Percentiles rank a stretch among this genome's conserved stretches.
These are phyloP conservation scores for Quercus phellos DNA, from an alignment of 331 rosid species.

Conservation along the genomic window DNA sequence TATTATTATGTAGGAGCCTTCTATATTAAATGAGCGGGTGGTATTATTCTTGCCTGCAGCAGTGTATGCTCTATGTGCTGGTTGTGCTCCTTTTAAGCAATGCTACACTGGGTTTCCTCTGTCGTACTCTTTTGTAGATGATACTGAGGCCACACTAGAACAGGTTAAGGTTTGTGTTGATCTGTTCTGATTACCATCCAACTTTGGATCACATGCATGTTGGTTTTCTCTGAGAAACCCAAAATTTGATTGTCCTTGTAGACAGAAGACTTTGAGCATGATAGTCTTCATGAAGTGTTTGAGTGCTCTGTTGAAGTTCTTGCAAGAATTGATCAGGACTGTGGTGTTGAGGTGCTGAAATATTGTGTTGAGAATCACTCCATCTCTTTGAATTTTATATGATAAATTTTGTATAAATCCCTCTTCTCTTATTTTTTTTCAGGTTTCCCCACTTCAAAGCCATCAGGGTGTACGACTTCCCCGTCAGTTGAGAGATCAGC, in stretches of 20 bases:
- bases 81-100: constrained; percentile 51
- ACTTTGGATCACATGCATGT: constrained; percentile 6
- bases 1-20: constrained; percentile 48
- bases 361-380: constrained; percentile 21
- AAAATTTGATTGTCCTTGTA: constrained; percentile 35
- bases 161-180: constrained; percentile 42
- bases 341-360: constrained; percentile 51
- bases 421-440: constrained; percentile 13
- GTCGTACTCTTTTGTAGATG: constrained; percentile 34
- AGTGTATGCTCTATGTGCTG: constrained; percentile 73
- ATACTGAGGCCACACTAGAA: constrained; percentile 35
- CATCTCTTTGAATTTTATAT: constrained; percentile 5
- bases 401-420: constrained; percentile 10
- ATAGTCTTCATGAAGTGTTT: constrained; percentile 41
- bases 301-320: constrained; percentile 79
- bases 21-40: constrained; percentile 45
- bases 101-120: constrained; percentile 36
- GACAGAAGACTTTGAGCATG: constrained; percentile 58
- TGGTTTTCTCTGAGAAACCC: constrained; percentile 8
- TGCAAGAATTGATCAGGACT: constrained; percentile 44
- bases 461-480: constrained; percentile 53
- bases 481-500: constrained; percentile 58
- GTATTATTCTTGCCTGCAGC: constrained; percentile 69
- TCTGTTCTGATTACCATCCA: constrained; percentile 2
- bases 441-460: constrained; percentile 47